phyloP scores from a whole-genome alignment of 768 basidiomycete species.

The Podaxis sp. region DNA sequence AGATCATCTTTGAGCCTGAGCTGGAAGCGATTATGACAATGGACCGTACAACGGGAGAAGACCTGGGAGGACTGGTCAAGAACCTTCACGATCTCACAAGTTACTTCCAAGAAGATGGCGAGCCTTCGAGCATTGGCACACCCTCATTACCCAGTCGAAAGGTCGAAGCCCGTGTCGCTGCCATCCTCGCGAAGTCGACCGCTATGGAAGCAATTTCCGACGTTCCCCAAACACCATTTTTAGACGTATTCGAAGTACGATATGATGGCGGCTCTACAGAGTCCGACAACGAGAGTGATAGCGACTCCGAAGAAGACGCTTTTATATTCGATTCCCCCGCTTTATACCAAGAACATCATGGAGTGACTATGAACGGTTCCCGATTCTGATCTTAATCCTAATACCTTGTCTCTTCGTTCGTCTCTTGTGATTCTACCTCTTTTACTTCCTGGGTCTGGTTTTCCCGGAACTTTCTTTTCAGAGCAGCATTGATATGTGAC shows the following conservation, averaged over 20 bases:
- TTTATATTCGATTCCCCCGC: conserved; percentile 62
- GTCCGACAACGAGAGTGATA: conserved; percentile 49
- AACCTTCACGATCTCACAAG: conserved; percentile 75
- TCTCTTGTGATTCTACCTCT: neutral
- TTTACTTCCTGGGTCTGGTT: neutral
- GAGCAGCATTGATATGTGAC: neutral
- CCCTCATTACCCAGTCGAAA: conserved; percentile 53
- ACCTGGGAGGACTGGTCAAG: conserved; percentile 76
- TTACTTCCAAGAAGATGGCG: conserved; percentile 62
- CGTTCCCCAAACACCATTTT: conserved; percentile 76
- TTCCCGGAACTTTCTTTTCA: neutral
- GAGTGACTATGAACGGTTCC: conserved; percentile 1
- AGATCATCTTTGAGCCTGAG: conserved; percentile 73
- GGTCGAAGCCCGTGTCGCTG: conserved; percentile 77
- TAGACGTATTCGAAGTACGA: conserved; percentile 71
- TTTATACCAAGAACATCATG: conserved; percentile 22
- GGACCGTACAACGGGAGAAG: conserved; percentile 45
- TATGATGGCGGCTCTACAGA: conserved; percentile 43
- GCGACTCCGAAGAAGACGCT: conserved; percentile 54
- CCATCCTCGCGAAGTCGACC: conserved; percentile 81
- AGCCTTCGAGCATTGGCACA: conserved; percentile 24
- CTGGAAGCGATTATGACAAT: conserved; percentile 43
- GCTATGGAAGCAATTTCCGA: conserved; percentile 50
- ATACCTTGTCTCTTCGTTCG: conserved; percentile 5
- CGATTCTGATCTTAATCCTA: conserved; percentile 4